These are phyloP conservation scores for Colletotrichum sp. DNA, from an alignment of 2,329 filamentous ascomycete genomes.

Conservation along the genomic window DNA sequence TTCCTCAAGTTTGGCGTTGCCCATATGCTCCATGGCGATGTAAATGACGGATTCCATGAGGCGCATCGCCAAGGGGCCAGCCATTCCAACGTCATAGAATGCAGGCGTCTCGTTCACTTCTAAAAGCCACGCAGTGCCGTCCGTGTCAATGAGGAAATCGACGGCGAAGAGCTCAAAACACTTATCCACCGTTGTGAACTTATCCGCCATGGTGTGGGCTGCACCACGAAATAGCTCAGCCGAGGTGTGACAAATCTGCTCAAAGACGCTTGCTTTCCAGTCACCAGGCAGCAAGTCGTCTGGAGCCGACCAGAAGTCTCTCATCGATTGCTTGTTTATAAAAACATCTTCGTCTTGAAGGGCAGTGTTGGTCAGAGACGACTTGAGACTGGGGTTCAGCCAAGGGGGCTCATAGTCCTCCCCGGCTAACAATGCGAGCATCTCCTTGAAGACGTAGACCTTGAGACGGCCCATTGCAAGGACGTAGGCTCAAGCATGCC, in stretches of 20 bases:
- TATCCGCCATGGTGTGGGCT: conserved; percentile 41
- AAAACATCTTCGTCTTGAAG: conserved; percentile 40
- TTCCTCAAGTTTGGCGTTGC: conserved; percentile 13
- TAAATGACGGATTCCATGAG: conserved; percentile 41
- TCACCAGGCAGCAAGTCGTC: conserved; percentile 32
- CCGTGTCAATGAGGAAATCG: conserved; percentile 38
- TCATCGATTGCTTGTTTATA: conserved; percentile 34
- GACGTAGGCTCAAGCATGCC: conserved; percentile 41
- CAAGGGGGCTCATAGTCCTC: conserved; percentile 41
- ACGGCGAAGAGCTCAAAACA: conserved; percentile 42
- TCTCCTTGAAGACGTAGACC: conserved; percentile 40
- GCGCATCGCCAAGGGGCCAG: conserved; percentile 33
- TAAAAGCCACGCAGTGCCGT: conserved; percentile 36
- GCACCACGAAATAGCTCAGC: conserved; percentile 38
- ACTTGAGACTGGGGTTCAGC: conserved; percentile 35
- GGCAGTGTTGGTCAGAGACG: conserved; percentile 41
- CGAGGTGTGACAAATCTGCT: conserved; percentile 37
- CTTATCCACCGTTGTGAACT: conserved; percentile 38
- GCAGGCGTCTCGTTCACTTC: conserved; percentile 44
- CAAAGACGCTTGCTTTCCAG: conserved; percentile 38
- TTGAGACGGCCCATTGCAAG: conserved; percentile 39
- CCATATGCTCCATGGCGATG: conserved; percentile 39
- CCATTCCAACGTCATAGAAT: conserved; percentile 38
- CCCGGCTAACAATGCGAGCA: conserved; percentile 37
- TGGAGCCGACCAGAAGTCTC: conserved; percentile 33